Percentiles rank a stretch among this genome's conserved stretches.
Conservation (phyloP, 345 rosid species). For the Salix suchowensis region DNA sequence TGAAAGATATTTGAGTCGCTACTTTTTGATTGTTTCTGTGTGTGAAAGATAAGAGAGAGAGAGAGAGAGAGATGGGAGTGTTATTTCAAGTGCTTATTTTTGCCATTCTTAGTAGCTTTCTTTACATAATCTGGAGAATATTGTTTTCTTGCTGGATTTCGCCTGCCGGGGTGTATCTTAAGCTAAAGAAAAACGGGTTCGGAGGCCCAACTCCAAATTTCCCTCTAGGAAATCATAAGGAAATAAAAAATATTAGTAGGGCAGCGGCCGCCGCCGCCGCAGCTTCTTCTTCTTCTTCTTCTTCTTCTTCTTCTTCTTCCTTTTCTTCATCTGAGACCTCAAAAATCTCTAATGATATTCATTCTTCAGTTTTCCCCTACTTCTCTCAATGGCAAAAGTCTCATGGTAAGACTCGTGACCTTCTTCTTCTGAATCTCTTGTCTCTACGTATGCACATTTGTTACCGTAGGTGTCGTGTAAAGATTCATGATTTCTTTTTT, state of each 20-base stretch:
- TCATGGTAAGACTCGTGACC: slow-evolving; percentile 42
- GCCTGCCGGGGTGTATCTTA: slow-evolving; percentile 45
- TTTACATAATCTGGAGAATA: slow-evolving; percentile 34
- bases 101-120: slow-evolving; percentile 15
- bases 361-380: slow-evolving; percentile 70
- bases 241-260: slow-evolving; percentile 45
- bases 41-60: background rate
- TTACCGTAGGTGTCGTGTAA: background rate
- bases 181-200: slow-evolving; percentile 63
- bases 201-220: slow-evolving; percentile 72
- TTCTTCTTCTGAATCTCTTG: background rate
- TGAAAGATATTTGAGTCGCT: background rate
- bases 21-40: background rate
- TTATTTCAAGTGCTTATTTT: slow-evolving; percentile 8
- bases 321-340: slow-evolving; percentile 25
- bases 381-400: slow-evolving; percentile 74
- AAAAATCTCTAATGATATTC: slow-evolving; percentile 66
- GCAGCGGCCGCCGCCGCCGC: background rate
- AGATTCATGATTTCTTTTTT: background rate
- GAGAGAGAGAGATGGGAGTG: slow-evolving; percentile 5
- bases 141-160: slow-evolving; percentile 57
- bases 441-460: background rate
- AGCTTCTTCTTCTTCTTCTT: background rate
- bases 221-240: slow-evolving; percentile 71
- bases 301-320: background rate